Evolutionary conservation across 345 rosid species (phyloP).

Genomic region (Nasturtium officinale): DNA sequence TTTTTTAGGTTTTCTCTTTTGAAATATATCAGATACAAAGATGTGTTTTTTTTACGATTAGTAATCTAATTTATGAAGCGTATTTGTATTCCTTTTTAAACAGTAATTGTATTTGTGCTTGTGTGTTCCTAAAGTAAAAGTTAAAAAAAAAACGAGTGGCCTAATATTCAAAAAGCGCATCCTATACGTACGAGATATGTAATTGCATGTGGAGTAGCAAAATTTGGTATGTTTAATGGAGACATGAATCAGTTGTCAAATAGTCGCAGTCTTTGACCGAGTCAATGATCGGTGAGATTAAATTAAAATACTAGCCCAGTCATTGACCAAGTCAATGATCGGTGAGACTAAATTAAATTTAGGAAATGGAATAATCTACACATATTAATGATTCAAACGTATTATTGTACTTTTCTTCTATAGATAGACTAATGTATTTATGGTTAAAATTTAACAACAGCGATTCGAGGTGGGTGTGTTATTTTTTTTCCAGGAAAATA

Average conservation of each 20-base stretch:
- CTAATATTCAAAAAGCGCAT: not conserved
- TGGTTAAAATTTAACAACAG: not conserved
- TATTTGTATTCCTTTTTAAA: not conserved
- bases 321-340: no score
- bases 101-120: not conserved
- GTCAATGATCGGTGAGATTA: conserved; percentile 39
- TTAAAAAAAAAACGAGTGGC: conserved; percentile 20
- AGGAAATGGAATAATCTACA: not conserved
- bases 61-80: not conserved
- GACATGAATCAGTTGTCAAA: conserved; percentile 37
- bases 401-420: not conserved
- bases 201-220: conserved; percentile 28
- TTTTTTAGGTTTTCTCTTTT: not conserved
- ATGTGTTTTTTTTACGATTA: no score
- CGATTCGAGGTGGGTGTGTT: not conserved
- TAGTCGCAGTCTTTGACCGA: conserved; percentile 30
- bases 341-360: conserved; percentile 8
- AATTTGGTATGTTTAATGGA: conserved; percentile 26
- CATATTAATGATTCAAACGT: not conserved
- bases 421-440: not conserved
- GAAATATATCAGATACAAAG: no score
- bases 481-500: no score
- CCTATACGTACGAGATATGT: conserved; percentile 19
- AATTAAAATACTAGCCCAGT: no score
- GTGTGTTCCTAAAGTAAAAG: conserved; percentile 10